Percentiles rank a stretch among this genome's conserved stretches.
Evolutionary conservation across 2,329 filamentous ascomycete species (phyloP).

Genomic region (Beauveria sp.): DNA sequence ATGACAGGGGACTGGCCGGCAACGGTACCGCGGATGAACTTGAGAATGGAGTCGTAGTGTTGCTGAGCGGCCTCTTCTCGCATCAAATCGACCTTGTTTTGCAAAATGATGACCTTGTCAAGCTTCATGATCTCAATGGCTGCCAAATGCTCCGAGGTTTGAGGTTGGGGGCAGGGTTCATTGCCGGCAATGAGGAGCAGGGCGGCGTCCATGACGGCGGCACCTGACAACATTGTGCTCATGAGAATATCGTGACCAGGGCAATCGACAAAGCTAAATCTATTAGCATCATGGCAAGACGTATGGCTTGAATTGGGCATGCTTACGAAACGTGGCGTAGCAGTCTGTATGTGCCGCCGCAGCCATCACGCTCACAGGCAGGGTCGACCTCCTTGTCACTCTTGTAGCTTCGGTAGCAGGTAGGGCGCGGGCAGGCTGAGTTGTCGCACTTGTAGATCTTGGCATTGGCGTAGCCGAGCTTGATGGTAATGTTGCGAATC

Average conservation of each 20-base stretch:
- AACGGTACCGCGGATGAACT: conserved; percentile 96
- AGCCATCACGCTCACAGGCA: conserved; percentile 89
- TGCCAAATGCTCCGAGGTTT: conserved; percentile 97
- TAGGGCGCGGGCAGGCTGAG: conserved; percentile 79
- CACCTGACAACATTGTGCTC: conserved; percentile 99
- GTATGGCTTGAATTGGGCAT: background rate
- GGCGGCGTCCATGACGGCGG: conserved; percentile 98
- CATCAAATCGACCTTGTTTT: conserved; percentile 99
- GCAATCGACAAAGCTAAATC: conserved; percentile 82
- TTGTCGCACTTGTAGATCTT: conserved; percentile 99
- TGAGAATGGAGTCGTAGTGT: conserved; percentile 94
- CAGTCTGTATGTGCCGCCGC: conserved; percentile 77
- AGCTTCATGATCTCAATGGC: conserved; percentile 99
- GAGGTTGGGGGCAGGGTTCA: conserved; percentile 95
- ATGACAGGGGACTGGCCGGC: conserved; percentile 93
- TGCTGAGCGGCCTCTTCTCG: conserved; percentile 86
- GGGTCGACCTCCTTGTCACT: conserved; percentile 98
- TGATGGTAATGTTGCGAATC: conserved; percentile 99
- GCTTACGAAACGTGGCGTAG: conserved; percentile 85
- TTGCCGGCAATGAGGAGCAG: conserved; percentile 95
- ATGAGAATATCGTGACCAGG: conserved; percentile 99
- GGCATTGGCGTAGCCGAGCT: conserved; percentile 97
- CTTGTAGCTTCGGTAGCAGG: conserved; percentile 95
- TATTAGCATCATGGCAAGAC: background rate
- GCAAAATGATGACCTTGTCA: conserved; percentile 97